phyloP scores from a whole-genome alignment of 2,329 filamentous ascomycete species.

The Fusarium liriodendri region DNA sequence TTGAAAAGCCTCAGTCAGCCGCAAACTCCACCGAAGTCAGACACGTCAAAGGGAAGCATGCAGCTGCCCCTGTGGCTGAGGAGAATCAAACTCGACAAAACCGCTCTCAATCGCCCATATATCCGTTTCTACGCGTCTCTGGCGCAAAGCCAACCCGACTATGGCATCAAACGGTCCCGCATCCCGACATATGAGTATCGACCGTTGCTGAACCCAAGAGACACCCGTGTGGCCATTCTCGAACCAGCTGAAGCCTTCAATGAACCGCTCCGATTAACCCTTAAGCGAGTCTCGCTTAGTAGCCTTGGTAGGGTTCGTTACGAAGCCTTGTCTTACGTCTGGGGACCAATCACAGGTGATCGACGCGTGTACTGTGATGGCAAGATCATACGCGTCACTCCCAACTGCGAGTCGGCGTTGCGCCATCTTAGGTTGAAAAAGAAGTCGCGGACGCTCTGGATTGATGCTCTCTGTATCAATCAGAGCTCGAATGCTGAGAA shows the following conservation, averaged over 20 bases:
- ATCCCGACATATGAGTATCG: conserved; percentile 11
- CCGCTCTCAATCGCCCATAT: background rate
- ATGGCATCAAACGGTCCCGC: conserved; percentile 18
- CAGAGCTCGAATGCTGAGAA: conserved; percentile 31
- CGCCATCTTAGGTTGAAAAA: conserved; percentile 19
- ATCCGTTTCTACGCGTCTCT: background rate
- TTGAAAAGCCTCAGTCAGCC: background rate
- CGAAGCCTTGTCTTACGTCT: conserved; percentile 38
- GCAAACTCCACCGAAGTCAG: conserved; percentile 1
- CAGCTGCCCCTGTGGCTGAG: background rate
- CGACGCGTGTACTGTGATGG: conserved; percentile 25
- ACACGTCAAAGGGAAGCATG: conserved; percentile 8
- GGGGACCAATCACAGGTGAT: conserved; percentile 25
- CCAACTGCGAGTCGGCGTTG: conserved; percentile 31
- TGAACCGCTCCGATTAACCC: conserved; percentile 5
- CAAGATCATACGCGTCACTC: conserved; percentile 18
- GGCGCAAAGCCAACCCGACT: conserved; percentile 5
- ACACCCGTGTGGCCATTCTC: conserved; percentile 16
- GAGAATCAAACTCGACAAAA: background rate
- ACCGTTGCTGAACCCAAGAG: conserved; percentile 1
- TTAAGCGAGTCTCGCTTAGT: conserved; percentile 20
- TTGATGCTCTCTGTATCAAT: conserved; percentile 43
- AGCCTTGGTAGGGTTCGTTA: conserved; percentile 7
- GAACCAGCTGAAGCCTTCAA: conserved; percentile 19
- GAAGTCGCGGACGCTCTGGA: conserved; percentile 32